phyloP scores from a whole-genome alignment of 352 stramenopile species.

The Globisporangium splendens region DNA sequence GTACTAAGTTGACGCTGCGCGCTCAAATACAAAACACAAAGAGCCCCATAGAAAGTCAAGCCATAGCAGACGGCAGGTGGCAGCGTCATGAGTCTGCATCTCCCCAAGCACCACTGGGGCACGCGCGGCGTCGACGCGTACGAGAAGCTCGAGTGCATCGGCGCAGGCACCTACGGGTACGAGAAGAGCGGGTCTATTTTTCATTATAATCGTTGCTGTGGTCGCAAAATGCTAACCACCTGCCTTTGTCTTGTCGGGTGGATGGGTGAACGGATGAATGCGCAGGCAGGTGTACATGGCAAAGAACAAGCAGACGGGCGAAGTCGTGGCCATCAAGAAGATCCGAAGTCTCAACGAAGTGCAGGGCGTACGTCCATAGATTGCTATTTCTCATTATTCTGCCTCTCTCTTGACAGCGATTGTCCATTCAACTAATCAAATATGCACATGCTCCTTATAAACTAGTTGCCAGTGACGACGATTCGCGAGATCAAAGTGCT shows the following conservation, averaged over 20 bases:
- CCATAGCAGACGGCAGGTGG: neutral
- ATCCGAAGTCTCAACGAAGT: constrained; percentile 90
- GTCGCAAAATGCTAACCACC: neutral
- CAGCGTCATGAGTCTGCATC: constrained; percentile 77
- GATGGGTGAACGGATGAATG: neutral
- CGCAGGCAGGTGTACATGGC: constrained; percentile 86
- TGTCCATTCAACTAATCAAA: neutral
- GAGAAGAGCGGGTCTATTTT: neutral
- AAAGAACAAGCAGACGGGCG: constrained; percentile 77
- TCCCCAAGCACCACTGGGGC: constrained; percentile 84
- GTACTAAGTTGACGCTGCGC: no score
- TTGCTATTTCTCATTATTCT: no score
- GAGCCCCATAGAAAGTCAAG: neutral
- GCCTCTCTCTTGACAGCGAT: no score
- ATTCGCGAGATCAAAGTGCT: constrained; percentile 99
- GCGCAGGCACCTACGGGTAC: constrained; percentile 85
- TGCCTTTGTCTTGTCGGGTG: neutral
- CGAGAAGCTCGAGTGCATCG: constrained; percentile 89
- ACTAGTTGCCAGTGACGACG: constrained; percentile 91
- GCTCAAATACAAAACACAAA: neutral
- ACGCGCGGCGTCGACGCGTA: constrained; percentile 82
- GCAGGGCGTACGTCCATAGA: constrained; percentile 55
- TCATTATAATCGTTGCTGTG: neutral
- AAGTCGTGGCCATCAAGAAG: constrained; percentile 91
- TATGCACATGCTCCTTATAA: constrained; percentile 2